Base-by-base conservation (phyloP, 805 yeast genomes). In the Clavispora fructus region DNA sequence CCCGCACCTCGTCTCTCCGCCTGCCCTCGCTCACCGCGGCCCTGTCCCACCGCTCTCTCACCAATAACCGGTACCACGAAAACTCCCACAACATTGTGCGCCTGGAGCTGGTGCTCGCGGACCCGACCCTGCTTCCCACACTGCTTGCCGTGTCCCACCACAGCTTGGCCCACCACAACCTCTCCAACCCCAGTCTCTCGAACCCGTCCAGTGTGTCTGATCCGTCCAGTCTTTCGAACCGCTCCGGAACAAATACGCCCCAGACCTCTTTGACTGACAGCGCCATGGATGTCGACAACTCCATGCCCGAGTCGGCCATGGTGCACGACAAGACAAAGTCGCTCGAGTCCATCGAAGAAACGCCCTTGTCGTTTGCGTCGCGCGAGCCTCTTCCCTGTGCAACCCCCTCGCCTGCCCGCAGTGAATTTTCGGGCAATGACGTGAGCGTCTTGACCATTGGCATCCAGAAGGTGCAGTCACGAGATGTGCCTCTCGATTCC, bases 221-320 rank as follows among this genome's bases (percentile, higher is more conserved):
- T 23, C 60, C 68, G 17, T 58, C 62, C 13, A 55, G 61, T 29
- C 32, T 58, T 11, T 56, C 60, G n/a, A 58, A 51, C 44, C 50
- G 62, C 23, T 55, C 65, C 9, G 47, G 54, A 23, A 54, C 65
- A 4, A 64, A 59, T 38, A 65, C 71, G 3, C 69, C 71, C 3
- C 62, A 62, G 14, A 65, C 71, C 1, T 62, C 67, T 2, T 59
- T 65, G 23, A 57, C 51, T 6, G 58, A 54, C 17, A 38, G 32
- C 19, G 48, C 42, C 4, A 38, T 39, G 25, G 57, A 53, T 11
- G 12, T 2, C 29, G 29, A 27, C 4, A 19, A 19, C 23, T 19
- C 23, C 5, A 5, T 19, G 23, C 5, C 23, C 23, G 23, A 19
- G 23, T 19, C 23, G 3, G 23, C 47, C 8, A 45, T 35, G 23